These are phyloP conservation scores for Taphrina flavorubra DNA, from an alignment of 1,139 yeast species.

Conservation along the genomic window DNA sequence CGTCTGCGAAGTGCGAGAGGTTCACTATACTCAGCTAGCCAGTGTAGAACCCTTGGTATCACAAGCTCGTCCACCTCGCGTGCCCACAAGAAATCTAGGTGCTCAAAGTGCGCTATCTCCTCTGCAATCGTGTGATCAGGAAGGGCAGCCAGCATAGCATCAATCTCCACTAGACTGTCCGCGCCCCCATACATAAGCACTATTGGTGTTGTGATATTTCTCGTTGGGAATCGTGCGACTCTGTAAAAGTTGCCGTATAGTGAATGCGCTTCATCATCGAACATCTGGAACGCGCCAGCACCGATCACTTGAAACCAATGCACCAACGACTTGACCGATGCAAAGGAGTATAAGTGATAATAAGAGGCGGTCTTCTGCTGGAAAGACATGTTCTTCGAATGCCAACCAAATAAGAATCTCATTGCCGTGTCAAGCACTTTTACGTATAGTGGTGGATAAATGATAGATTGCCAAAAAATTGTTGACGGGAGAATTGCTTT, in stretches of 20 bases:
- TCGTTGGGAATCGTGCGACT: conserved; percentile 70
- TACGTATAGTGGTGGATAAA: conserved; percentile 75
- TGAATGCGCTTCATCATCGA: conserved; percentile 61
- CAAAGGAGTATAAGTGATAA: conserved; percentile 84
- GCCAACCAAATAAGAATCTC: conserved; percentile 77
- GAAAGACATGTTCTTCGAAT: conserved; percentile 67
- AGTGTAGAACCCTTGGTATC: conserved; percentile 58
- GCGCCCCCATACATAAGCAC: conserved; percentile 75
- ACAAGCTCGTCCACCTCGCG: conserved; percentile 64
- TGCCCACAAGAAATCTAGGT: conserved; percentile 91
- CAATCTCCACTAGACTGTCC: conserved; percentile 85
- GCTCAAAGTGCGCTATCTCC: conserved; percentile 71
- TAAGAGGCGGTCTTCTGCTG: conserved; percentile 78
- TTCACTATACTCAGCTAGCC: conserved; percentile 45
- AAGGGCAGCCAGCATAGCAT: conserved; percentile 68
- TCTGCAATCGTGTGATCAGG: conserved; percentile 55
- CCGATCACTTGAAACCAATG: conserved; percentile 96
- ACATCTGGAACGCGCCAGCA: conserved; percentile 84
- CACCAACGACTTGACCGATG: conserved; percentile 88
- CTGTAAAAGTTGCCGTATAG: conserved; percentile 55
- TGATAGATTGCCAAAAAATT: conserved; percentile 75
- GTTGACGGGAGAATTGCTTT: conserved; percentile 76
- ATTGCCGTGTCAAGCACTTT: conserved; percentile 73
- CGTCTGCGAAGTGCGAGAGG: background rate
- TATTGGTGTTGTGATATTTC: conserved; percentile 71